phyloP scores from a whole-genome alignment of 352 stramenopile species.

The Phytophthora macrochlamydospora region DNA sequence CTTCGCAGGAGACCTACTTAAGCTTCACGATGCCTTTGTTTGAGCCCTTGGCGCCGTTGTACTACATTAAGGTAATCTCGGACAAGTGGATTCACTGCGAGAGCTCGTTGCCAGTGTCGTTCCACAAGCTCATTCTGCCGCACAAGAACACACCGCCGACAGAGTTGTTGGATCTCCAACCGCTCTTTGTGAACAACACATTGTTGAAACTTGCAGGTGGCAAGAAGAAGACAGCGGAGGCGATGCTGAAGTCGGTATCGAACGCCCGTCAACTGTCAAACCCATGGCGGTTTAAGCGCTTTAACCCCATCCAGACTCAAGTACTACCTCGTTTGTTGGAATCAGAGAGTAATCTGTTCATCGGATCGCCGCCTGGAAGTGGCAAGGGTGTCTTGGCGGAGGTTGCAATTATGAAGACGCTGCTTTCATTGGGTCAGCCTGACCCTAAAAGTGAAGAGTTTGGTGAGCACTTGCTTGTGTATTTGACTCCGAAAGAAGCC shows the following conservation, averaged over 20 bases:
- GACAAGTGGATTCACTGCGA: conserved; percentile 99
- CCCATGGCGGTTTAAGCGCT: conserved; percentile 88
- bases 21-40: conserved; percentile 98
- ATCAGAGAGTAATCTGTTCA: conserved; percentile 94
- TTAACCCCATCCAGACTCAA: conserved; percentile 99
- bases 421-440: conserved; percentile 61
- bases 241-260: conserved; percentile 50
- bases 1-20: conserved; percentile 79
- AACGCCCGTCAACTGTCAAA: conserved; percentile 46
- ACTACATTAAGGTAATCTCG: conserved; percentile 98
- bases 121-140: conserved; percentile 99
- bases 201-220: conserved; percentile 67
- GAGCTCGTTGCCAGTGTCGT: conserved; percentile 96
- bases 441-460: conserved; percentile 62
- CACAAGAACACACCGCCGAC: conserved; percentile 97
- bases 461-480: conserved; percentile 90
- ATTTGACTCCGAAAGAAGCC: conserved; percentile 92
- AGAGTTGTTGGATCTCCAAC: conserved; percentile 98
- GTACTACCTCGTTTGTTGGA: conserved; percentile 96
- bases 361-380: conserved; percentile 95
- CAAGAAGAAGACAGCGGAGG: conserved; percentile 66
- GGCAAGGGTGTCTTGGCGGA: conserved; percentile 96
- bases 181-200: conserved; percentile 92
- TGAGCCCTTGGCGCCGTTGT: conserved; percentile 97
- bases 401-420: conserved; percentile 96